Percentiles rank a stretch among this genome's conserved stretches.
These are phyloP conservation scores for Macrolepiota albuminosa DNA, from an alignment of 768 basidiomycete genomes.

Conservation along the genomic window DNA sequence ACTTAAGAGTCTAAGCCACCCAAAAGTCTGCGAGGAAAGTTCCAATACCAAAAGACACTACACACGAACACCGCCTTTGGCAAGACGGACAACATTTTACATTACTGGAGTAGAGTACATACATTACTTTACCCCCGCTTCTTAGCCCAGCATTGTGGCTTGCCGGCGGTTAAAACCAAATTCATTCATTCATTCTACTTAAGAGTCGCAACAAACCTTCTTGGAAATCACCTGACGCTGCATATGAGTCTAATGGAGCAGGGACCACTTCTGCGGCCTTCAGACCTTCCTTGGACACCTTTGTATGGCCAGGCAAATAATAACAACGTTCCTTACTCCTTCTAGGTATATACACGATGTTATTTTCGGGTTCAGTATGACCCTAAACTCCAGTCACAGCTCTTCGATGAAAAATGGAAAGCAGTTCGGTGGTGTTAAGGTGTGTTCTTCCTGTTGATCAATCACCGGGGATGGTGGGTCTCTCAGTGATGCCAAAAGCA, in stretches of 20 bases:
- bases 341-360: conserved; percentile 48
- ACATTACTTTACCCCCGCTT: no score
- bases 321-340: conserved; percentile 76
- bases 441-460: conserved; percentile 7
- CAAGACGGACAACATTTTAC: no score
- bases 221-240: conserved; percentile 52
- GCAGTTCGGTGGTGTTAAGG: conserved; percentile 76
- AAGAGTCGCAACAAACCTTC: neutral
- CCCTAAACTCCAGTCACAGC: conserved; percentile 31
- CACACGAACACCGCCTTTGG: no score
- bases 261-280: conserved; percentile 59
- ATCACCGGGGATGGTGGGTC: conserved; percentile 37
- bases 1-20: neutral
- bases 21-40: no score
- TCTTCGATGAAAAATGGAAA: conserved; percentile 83
- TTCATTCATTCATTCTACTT: no score
- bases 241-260: conserved; percentile 61
- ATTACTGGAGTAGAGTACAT: no score
- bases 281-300: conserved; percentile 80
- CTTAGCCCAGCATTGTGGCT: no score
- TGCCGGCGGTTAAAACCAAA: no score
- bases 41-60: no score
- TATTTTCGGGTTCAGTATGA: neutral
- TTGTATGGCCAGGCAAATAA: conserved; percentile 87
- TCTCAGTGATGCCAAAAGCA: conserved; percentile 25